Conservation (phyloP, 2,329 filamentous ascomycete genomes). For the Calonectria pseudoreteaudii region DNA sequence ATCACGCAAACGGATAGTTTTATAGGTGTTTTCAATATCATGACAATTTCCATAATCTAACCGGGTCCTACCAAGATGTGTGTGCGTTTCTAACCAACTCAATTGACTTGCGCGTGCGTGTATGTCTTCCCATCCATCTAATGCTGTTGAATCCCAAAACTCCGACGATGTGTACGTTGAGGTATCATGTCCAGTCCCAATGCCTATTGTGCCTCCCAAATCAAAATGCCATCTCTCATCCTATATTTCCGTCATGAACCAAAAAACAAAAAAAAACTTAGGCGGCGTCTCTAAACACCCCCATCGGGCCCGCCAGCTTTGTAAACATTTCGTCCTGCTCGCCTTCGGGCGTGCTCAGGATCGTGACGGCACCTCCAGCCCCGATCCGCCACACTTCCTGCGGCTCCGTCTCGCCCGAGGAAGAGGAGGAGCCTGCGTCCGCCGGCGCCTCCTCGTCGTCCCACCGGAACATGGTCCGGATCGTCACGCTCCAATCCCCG, state of each 20-base stretch:
- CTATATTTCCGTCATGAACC: background rate
- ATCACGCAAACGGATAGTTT: conserved; percentile 14
- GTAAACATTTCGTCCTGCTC: conserved; percentile 94
- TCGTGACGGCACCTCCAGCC: conserved; percentile 91
- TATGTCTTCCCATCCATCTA: conserved; percentile 33
- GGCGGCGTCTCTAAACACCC: conserved; percentile 58
- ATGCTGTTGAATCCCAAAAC: conserved; percentile 46
- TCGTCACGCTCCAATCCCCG: conserved; percentile 92
- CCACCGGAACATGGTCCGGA: conserved; percentile 83
- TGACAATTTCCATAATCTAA: conserved; percentile 19
- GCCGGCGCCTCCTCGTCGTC: conserved; percentile 64
- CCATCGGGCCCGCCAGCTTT: conserved; percentile 72
- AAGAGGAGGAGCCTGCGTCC: conserved; percentile 28
- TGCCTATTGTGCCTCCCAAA: conserved; percentile 3
- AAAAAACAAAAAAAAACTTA: conserved; percentile 18
- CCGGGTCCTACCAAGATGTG: background rate
- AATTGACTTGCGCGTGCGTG: conserved; percentile 16
- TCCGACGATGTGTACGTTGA: conserved; percentile 51
- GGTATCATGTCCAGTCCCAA: conserved; percentile 42
- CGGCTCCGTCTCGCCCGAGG: conserved; percentile 41
- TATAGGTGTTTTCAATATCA: conserved; percentile 23
- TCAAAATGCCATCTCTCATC: background rate
- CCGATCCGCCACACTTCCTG: conserved; percentile 83
- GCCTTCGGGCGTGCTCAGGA: conserved; percentile 80
- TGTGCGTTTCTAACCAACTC: conserved; percentile 11